phyloP scores from a whole-genome alignment of 1,284 basidiomycete species.

The Tetrapyrgos nigripes region DNA sequence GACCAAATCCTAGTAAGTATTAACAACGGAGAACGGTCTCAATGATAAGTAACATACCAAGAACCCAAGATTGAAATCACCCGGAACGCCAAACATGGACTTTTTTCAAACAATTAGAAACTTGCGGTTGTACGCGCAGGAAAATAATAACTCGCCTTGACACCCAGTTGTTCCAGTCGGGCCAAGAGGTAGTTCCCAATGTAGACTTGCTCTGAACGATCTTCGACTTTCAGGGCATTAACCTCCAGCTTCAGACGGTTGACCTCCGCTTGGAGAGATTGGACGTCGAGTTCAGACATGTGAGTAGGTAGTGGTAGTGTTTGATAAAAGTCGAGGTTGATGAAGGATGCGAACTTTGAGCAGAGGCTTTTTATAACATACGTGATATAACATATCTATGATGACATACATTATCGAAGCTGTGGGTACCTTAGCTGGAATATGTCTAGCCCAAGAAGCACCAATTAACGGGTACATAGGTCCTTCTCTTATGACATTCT shows the following conservation, averaged over 20 bases:
- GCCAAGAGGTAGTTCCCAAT: constrained; percentile 77
- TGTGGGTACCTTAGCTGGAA: no score
- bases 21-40: neutral
- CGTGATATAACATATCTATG: no score
- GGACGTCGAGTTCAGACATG: constrained; percentile 19
- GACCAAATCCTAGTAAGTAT: constrained; percentile 70
- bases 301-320: neutral
- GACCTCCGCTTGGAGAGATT: constrained; percentile 56
- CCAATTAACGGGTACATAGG: no score
- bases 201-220: constrained; percentile 54
- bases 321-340: neutral
- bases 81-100: constrained; percentile 89
- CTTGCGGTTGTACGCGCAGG: neutral
- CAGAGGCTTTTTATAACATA: neutral
- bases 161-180: constrained; percentile 71
- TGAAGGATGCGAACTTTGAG: neutral
- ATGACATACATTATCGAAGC: no score
- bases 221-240: constrained; percentile 45
- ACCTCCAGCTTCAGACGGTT: constrained; percentile 61
- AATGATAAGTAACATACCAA: constrained; percentile 47
- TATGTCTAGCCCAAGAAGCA: no score
- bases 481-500: no score
- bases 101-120: constrained; percentile 30
- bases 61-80: constrained; percentile 92
- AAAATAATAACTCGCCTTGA: constrained; percentile 54